Percentiles rank a stretch among this genome's conserved stretches.
phyloP scores from a whole-genome alignment of 371 early-diverging fungal species.

The Mortierella sp. region DNA sequence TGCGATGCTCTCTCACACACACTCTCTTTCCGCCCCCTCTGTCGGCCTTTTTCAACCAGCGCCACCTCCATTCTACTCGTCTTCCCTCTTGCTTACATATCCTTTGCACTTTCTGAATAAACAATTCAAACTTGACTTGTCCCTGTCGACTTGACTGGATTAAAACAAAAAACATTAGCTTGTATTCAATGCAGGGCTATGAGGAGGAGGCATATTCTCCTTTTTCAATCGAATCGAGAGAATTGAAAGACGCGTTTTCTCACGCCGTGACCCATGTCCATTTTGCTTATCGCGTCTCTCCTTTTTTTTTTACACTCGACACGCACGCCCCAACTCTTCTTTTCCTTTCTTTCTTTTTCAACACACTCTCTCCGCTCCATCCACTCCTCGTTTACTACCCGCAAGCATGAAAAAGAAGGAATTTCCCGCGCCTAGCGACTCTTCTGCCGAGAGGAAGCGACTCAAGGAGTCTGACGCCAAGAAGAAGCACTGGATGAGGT shows the following conservation, averaged over 20 bases:
- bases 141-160: background rate
- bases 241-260: conserved; percentile 9
- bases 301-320: background rate
- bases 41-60: background rate
- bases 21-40: background rate
- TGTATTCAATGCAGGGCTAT: background rate
- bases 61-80: background rate
- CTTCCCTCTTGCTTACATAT: background rate
- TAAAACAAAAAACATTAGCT: background rate
- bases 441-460: conserved; percentile 38
- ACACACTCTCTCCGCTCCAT: background rate
- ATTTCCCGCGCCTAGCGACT: conserved; percentile 16
- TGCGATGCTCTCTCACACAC: background rate
- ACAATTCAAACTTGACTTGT: background rate
- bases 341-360: conserved; percentile 5
- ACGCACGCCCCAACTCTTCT: background rate
- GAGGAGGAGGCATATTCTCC: background rate
- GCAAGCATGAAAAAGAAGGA: background rate
- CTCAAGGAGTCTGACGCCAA: conserved; percentile 28
- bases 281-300: conserved; percentile 1
- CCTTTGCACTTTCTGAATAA: background rate
- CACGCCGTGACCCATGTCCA: background rate
- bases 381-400: background rate
- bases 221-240: background rate
- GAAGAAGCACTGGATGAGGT: conserved; percentile 56